Percentiles rank a stretch among this genome's conserved stretches.
phyloP scores from a whole-genome alignment of 208 protist genomes.

The Trypanosomatidae sp. region DNA sequence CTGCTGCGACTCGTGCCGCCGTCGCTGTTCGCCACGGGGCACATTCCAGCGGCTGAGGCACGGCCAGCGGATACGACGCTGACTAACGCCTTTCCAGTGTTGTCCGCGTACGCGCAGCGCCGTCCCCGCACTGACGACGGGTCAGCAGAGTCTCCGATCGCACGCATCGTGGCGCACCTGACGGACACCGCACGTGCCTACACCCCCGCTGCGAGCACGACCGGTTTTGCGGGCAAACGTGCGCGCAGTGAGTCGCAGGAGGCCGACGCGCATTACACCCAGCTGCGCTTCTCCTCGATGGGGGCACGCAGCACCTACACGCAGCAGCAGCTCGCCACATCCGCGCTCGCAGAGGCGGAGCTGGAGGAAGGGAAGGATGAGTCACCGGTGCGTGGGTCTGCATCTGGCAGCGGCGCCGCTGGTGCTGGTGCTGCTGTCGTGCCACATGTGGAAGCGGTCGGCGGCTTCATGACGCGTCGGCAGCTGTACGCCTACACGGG shows the following conservation, averaged over 20 bases:
- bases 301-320: slow-evolving; percentile 4
- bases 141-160: slow-evolving; percentile 8
- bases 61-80: background rate
- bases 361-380: background rate
- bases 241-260: background rate
- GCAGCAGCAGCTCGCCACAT: slow-evolving; percentile 7
- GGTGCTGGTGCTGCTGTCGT: background rate
- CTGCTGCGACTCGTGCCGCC: slow-evolving; percentile 19
- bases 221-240: too few species aligned
- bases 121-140: slow-evolving; percentile 9
- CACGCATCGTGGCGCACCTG: slow-evolving; percentile 15
- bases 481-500: slow-evolving; percentile 33
- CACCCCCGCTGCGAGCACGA: background rate
- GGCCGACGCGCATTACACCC: slow-evolving; percentile 22
- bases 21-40: slow-evolving; percentile 19
- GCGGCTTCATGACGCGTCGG: slow-evolving; percentile 28
- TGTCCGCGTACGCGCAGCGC: slow-evolving; percentile 19
- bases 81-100: slow-evolving; percentile 12
- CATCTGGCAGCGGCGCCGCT: background rate
- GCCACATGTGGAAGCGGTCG: slow-evolving; percentile 9
- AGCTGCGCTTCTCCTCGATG: slow-evolving; percentile 25
- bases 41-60: background rate
- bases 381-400: too few species aligned
- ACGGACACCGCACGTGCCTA: slow-evolving; percentile 3
- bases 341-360: background rate